Conservation (phyloP, 2,329 filamentous ascomycete genomes). For the Neopestalotiopsis sp. region DNA sequence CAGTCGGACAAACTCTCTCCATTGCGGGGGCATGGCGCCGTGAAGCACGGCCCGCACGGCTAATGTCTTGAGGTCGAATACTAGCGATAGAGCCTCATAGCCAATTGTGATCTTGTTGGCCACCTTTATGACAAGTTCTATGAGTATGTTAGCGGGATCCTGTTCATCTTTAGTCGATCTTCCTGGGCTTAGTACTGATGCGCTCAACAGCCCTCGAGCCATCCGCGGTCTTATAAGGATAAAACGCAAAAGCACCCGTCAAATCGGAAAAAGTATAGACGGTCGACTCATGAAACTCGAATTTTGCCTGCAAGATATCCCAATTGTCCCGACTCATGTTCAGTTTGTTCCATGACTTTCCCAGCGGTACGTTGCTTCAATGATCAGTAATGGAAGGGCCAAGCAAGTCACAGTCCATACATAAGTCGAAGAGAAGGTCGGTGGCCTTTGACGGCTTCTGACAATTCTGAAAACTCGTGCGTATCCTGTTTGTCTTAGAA, state of each 20-base stretch:
- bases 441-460: neutral
- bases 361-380: neutral
- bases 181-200: too few relatives aligned
- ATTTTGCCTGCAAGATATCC: neutral
- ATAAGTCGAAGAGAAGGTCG: neutral
- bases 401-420: neutral
- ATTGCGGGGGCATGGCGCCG: neutral
- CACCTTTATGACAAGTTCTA: neutral
- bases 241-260: neutral
- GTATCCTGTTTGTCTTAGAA: neutral
- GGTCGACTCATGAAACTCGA: neutral
- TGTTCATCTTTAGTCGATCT: too few relatives aligned
- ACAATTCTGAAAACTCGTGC: neutral
- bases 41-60: neutral
- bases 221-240: neutral
- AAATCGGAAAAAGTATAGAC: neutral
- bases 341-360: neutral
- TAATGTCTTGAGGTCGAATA: neutral
- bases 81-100: neutral
- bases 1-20: neutral
- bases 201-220: neutral
- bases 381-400: neutral
- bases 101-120: conserved; percentile 11
- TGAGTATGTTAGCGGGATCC: too few relatives aligned
- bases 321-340: neutral